Evolutionary conservation across 352 stramenopile genomes (phyloP).

Genomic region (Phytophthora pini): DNA sequence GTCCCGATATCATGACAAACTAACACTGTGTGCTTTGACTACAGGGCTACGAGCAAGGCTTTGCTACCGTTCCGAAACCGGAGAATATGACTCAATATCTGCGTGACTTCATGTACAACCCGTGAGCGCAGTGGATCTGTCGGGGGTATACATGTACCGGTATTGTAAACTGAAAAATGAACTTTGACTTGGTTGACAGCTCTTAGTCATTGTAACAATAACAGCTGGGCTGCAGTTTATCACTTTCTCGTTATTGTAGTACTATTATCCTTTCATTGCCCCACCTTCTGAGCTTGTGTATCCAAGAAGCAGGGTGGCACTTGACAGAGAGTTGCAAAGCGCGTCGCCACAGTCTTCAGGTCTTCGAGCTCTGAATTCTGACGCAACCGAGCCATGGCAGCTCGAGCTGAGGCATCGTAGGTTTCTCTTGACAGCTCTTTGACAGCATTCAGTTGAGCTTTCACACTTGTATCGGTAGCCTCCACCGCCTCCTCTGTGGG

Average conservation of each 20-base stretch:
- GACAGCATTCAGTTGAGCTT: conserved; percentile 2
- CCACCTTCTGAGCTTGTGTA: not conserved
- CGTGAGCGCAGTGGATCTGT: conserved; percentile 34
- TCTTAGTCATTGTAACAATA: not conserved
- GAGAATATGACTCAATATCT: conserved; percentile 57
- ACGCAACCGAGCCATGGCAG: conserved; percentile 31
- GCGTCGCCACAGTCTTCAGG: conserved; percentile 38
- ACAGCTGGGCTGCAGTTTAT: not conserved
- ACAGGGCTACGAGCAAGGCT: conserved; percentile 65
- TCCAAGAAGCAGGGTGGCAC: conserved; percentile 25
- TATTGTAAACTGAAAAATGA: conserved; percentile 19
- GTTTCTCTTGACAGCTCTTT: conserved; percentile 20
- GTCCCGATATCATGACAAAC: not conserved
- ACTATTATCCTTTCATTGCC: not conserved
- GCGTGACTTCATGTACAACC: conserved; percentile 67
- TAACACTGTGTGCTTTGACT: conserved; percentile 6
- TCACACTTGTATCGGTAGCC: not conserved
- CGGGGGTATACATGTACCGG: too few relatives aligned
- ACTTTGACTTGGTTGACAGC: not conserved
- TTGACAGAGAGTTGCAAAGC: conserved; percentile 41
- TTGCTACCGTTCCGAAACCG: conserved; percentile 55
- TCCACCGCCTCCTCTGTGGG: not conserved
- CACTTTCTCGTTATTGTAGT: conserved; percentile 2
- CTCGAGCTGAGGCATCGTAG: conserved; percentile 26
- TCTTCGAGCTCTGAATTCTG: conserved; percentile 34